Evolutionary conservation across 78 protist genomes (phyloP).

Genomic region (Planoprotostelium fungivorum): DNA sequence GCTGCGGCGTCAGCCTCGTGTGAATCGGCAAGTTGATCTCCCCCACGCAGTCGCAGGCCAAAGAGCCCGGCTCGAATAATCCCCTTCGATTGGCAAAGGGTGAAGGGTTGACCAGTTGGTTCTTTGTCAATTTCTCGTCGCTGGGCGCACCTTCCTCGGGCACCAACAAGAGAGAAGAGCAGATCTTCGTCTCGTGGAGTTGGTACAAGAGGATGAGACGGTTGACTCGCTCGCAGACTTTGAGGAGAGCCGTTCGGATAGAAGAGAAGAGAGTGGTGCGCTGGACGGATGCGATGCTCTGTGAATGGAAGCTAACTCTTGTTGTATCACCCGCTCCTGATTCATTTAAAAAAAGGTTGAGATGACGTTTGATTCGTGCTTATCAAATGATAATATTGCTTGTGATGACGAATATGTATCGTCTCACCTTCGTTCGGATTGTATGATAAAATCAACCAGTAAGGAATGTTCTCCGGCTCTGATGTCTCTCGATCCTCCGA

Average conservation of each 20-base stretch:
- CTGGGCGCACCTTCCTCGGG: conserved; percentile 11
- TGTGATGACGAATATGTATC: background rate
- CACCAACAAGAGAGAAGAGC: conserved; percentile 24
- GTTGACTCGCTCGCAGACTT: conserved; percentile 23
- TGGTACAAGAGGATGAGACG: conserved; percentile 35
- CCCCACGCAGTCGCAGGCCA: background rate
- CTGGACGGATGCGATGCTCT: too few species aligned
- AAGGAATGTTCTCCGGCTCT: background rate
- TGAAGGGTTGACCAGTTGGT: background rate
- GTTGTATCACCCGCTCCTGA: background rate
- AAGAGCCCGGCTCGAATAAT: background rate
- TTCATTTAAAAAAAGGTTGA: too few species aligned
- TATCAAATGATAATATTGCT: too few species aligned
- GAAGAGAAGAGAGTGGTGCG: too few species aligned
- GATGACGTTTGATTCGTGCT: too few species aligned
- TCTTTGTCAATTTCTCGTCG: background rate
- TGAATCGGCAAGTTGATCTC: background rate
- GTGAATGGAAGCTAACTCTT: background rate
- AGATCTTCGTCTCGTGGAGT: conserved; percentile 24
- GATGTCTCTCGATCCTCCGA: background rate
- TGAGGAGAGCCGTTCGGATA: background rate
- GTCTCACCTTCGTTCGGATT: background rate
- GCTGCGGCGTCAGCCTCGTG: background rate
- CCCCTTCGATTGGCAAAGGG: background rate
- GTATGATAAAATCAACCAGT: background rate